Evolutionary conservation across 805 yeast genomes (phyloP), one percentile per base, ranked within the genome.

Genomic region (Candida sphagnicola): DNA sequence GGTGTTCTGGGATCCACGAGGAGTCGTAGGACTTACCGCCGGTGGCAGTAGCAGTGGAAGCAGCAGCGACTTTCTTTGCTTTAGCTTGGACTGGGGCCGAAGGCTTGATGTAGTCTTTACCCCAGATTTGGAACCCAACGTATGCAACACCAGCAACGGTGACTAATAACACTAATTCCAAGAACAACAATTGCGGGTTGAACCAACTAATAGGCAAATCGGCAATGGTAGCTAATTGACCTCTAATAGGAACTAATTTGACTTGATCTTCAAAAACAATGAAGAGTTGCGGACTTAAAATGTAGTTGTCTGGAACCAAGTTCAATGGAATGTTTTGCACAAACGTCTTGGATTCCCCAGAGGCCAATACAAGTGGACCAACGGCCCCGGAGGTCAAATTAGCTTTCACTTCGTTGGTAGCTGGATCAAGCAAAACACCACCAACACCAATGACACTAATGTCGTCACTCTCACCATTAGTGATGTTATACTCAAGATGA

Each of bases 161-260:
- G 16, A 62, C 72, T 3, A 67, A 48, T 41, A 86, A 61, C 18
- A 85, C 48, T 12, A 77, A 37, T 55, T 80, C 83, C 47, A 84
- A 74, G 25, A 84, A 57, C 42, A 87, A 54, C 53, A 88, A 74
- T 60, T 81, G 79, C 11, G 90, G 93, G 56, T 85, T 77, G 62
- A 82, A 80, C 38, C 81, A 46, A 0, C 95, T 82, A 49, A 89
- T 66, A 40, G 81, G 74, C 26, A 74, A 75, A 50, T 88, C 95
- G 8, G 60, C 60, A 40, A 89, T 75, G 16, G 67, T 57, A 32
- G 85, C 64, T 42, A 80, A 61, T 51, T 78, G 80, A 36, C 78
- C 74, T 51, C 75, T 69, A 18, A 83, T 72, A 37, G 78, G 78
- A 29, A 84, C 65, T 46, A 68, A 64, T 61, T 77, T 72, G 48